phyloP scores from a whole-genome alignment of 1,284 basidiomycete species.

The Polyporus tsugae region DNA sequence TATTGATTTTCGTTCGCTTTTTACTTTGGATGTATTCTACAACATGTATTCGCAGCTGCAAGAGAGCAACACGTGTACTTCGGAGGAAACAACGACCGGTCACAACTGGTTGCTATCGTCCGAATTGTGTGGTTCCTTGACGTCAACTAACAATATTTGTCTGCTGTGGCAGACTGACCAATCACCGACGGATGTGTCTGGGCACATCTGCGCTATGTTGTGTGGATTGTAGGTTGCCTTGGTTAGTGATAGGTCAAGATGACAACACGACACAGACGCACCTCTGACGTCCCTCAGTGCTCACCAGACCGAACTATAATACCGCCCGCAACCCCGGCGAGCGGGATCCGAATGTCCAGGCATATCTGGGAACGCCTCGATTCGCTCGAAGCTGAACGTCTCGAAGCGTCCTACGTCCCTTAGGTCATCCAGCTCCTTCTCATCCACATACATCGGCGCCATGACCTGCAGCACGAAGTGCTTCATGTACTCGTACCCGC shows the following conservation, averaged over 20 bases:
- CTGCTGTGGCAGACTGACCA: no score
- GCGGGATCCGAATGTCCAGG: constrained; percentile 1
- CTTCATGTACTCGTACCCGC: constrained; percentile 7
- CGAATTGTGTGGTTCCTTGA: no score
- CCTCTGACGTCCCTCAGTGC: not conserved
- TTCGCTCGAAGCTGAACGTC: not conserved
- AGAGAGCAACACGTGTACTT: not conserved
- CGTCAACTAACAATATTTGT: no score
- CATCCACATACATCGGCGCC: not conserved
- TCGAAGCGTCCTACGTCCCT: not conserved
- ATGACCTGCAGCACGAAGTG: constrained; percentile 10
- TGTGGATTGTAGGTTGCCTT: no score
- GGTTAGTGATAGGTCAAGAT: no score
- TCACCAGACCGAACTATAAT: not conserved
- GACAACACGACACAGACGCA: not conserved
- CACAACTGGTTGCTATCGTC: no score
- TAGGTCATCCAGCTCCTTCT: not conserved
- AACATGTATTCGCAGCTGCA: not conserved
- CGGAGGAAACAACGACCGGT: not conserved
- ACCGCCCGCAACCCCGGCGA: not conserved
- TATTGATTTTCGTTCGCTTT: not conserved
- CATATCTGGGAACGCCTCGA: not conserved
- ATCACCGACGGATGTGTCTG: no score
- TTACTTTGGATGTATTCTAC: constrained; percentile 11
- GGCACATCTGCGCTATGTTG: no score